Evolutionary conservation across 768 basidiomycete genomes (phyloP).

Genomic region (Hygrophorus pudorinus): DNA sequence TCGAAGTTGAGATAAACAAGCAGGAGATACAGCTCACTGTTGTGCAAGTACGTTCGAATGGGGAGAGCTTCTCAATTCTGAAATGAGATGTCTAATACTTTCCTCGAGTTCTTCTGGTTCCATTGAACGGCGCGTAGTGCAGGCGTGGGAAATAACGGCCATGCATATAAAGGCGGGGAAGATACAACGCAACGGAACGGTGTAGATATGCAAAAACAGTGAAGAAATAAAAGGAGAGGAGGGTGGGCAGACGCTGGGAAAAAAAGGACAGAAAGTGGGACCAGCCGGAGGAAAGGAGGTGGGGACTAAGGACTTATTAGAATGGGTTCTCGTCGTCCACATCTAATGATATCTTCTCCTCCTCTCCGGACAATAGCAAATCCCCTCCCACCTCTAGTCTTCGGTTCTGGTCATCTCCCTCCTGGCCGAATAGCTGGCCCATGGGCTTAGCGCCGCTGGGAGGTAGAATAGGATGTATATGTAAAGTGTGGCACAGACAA

Average conservation of each 20-base stretch:
- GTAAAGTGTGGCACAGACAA: slow-evolving; percentile 5
- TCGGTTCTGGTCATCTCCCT: slow-evolving; percentile 29
- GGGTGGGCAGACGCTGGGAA: too few relatives aligned
- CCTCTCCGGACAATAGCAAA: slow-evolving; percentile 13
- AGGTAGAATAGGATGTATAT: slow-evolving; percentile 2
- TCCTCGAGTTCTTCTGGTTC: background rate
- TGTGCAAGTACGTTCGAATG: background rate
- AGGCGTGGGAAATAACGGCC: background rate
- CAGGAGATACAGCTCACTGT: background rate
- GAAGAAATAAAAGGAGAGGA: too few relatives aligned
- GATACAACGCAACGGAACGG: background rate
- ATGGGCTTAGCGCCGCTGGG: slow-evolving; percentile 53
- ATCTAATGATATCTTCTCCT: slow-evolving; percentile 27
- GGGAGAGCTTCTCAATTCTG: background rate
- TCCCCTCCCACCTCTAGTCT: slow-evolving; percentile 26
- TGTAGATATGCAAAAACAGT: too few relatives aligned
- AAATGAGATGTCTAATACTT: background rate
- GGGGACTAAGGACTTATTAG: slow-evolving; percentile 18
- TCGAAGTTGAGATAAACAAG: background rate
- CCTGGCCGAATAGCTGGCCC: slow-evolving; percentile 42
- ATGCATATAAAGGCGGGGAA: too few relatives aligned
- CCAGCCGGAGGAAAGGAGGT: slow-evolving; percentile 11
- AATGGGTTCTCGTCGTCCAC: slow-evolving; percentile 70
- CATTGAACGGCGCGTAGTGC: background rate
- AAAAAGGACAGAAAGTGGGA: slow-evolving; percentile 1